phyloP scores from a whole-genome alignment of 495 filamentous ascomycete genomes.

The Copromyces sp. region DNA sequence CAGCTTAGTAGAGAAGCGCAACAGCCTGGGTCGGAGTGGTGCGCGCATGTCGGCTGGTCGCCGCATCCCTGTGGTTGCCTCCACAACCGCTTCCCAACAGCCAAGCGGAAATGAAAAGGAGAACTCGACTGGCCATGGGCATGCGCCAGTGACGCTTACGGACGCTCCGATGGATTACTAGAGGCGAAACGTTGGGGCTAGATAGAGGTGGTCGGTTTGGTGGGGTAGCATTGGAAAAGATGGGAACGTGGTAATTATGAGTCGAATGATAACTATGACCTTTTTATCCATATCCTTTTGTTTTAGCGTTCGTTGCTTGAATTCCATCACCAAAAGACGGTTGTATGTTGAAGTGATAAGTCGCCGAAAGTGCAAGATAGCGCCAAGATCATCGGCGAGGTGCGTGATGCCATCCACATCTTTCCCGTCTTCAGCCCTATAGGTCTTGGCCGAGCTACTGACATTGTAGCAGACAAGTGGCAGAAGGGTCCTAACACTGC shows the following conservation, averaged over 20 bases:
- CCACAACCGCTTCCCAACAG: constrained; percentile 3
- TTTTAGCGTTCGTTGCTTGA: neutral
- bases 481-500: neutral
- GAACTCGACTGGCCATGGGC: constrained; percentile 2
- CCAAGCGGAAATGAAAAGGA: neutral
- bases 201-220: neutral
- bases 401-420: neutral
- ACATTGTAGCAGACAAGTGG: neutral
- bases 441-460: neutral
- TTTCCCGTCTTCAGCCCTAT: neutral
- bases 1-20: constrained; percentile 33
- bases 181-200: constrained; percentile 4
- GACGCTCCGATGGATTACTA: constrained; percentile 30
- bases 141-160: constrained; percentile 18
- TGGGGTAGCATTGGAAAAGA: neutral
- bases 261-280: neutral
- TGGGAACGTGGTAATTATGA: neutral
- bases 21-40: constrained; percentile 39
- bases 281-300: neutral
- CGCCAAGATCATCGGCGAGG: neutral
- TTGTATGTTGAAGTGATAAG: neutral
- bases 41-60: constrained; percentile 34
- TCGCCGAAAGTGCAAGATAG: neutral
- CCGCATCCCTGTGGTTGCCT: constrained; percentile 22
- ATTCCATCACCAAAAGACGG: too few relatives aligned